These are phyloP conservation scores for Dactylellina drechsleri DNA, from an alignment of 2,329 filamentous ascomycete genomes.

Conservation along the genomic window DNA sequence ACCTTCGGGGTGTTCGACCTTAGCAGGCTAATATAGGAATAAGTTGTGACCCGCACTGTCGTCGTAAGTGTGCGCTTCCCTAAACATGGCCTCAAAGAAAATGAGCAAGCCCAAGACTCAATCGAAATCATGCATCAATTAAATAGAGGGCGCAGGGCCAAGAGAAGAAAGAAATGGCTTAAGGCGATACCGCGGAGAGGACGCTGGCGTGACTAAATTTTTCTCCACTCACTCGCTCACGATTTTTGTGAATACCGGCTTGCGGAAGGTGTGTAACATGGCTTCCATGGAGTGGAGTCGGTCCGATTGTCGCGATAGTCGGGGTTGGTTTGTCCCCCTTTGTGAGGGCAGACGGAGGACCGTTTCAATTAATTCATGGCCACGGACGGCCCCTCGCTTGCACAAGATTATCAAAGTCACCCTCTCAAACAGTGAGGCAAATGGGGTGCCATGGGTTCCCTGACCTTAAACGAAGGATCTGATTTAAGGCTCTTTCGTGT, in stretches of 20 bases:
- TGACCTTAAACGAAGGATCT: not conserved
- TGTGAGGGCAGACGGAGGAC: constrained; percentile 10
- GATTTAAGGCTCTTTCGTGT: not conserved
- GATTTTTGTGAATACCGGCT: not conserved
- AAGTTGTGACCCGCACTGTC: constrained; percentile 33
- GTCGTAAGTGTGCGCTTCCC: not conserved
- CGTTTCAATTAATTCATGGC: constrained; percentile 28
- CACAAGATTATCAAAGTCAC: constrained; percentile 14
- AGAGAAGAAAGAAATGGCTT: too few relatives aligned
- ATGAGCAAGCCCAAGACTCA: not conserved
- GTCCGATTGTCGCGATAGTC: constrained; percentile 46
- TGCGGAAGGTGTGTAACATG: constrained; percentile 25
- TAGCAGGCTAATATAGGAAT: constrained; percentile 50
- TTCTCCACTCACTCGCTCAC: constrained; percentile 8
- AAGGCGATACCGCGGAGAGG: constrained; percentile 4
- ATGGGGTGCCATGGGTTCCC: not conserved
- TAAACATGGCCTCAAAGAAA: constrained; percentile 3
- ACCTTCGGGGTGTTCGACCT: constrained; percentile 32
- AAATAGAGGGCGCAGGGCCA: constrained; percentile 27
- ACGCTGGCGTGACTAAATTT: constrained; percentile 2
- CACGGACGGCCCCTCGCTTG: constrained; percentile 24
- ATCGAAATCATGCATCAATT: constrained; percentile 19
- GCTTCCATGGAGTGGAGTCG: constrained; percentile 13
- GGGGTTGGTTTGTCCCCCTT: constrained; percentile 8
- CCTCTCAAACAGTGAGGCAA: constrained; percentile 6